Base-by-base conservation (phyloP, 352 stramenopile genomes). In the Phytophthora rubi region DNA sequence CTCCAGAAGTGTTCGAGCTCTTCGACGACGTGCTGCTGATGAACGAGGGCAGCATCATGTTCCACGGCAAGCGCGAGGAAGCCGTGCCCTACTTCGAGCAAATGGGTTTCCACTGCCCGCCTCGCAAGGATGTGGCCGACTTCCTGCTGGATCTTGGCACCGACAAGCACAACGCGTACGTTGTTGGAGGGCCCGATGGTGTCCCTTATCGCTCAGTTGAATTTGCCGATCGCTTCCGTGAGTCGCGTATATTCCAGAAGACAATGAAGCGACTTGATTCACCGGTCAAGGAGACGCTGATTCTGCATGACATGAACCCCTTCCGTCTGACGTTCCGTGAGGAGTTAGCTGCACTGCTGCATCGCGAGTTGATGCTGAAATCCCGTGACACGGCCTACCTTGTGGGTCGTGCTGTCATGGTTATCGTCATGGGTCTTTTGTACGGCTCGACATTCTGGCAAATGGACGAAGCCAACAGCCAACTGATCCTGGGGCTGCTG, bases 401-500 rank as follows among this genome's bases (percentile, higher is more conserved):
- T 0, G 53, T 70, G 7, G 80, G 73, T 2, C 80, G 84, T 3
- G 73, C 71, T 1, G 53, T 91, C 51, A 90, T 90, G 79, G 73
- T 82, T 26, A 66, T 87, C 39, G 60, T 90, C 65, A 90, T 90
- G 71, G 85, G 80, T 2, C 30, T 89, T 30, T 58, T 93, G 7
- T 91, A 92, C 75, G 83, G 79, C 23, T 81, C 81, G 1, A 87
- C 79, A 33, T 93, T 91, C 65, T 91, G 75, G 77, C 79, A 92
- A 30, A 73, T 92, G 55, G 70, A 84, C 21, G 75, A 83, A 48
- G 69, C 74, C 9, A 81, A 85, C 63, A 72, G 71, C 44, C 78
- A 89, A 56, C 60, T 90, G n/a, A 75, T 93, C 15, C 73, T 97
- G 16, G 91, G 94, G 62, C 74, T 98, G 48, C 70, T 98, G 1